Evolutionary conservation across 2,329 filamentous ascomycete species (phyloP).

Genomic region (Trichothecium sympodiale): DNA sequence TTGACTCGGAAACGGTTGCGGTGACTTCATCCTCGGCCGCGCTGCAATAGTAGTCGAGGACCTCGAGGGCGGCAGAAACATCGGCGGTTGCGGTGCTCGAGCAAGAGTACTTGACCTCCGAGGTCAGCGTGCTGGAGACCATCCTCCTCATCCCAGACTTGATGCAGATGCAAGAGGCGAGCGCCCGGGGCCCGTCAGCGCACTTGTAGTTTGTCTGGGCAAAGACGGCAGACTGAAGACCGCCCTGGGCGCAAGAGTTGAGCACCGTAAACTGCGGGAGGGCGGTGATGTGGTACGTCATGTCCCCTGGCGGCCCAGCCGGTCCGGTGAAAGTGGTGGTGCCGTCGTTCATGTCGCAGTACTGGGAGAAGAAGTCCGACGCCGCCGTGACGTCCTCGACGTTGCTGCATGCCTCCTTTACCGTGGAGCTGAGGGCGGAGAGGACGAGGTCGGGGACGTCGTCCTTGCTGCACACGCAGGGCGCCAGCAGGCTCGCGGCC

Average conservation of each 20-base stretch:
- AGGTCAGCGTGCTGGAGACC: slow-evolving; percentile 32
- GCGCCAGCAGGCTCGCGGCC: slow-evolving; percentile 30
- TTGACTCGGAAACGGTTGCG: slow-evolving; percentile 28
- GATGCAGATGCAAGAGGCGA: slow-evolving; percentile 42
- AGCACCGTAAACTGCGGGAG: slow-evolving; percentile 34
- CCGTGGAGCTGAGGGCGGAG: slow-evolving; percentile 28
- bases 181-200: slow-evolving; percentile 31
- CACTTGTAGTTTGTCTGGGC: slow-evolving; percentile 24
- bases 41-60: slow-evolving; percentile 38
- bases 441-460: slow-evolving; percentile 33
- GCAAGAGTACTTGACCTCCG: slow-evolving; percentile 32
- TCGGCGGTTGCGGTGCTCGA: slow-evolving; percentile 29
- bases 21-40: slow-evolving; percentile 32
- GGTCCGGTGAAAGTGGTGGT: slow-evolving; percentile 36
- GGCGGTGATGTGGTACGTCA: slow-evolving; percentile 45
- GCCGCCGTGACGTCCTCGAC: slow-evolving; percentile 35
- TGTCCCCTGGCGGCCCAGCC: slow-evolving; percentile 36
- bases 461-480: slow-evolving; percentile 41
- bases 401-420: slow-evolving; percentile 32
- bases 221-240: slow-evolving; percentile 18
- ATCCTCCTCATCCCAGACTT: slow-evolving; percentile 34
- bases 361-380: slow-evolving; percentile 37
- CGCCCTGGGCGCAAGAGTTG: slow-evolving; percentile 31
- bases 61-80: slow-evolving; percentile 31
- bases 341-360: slow-evolving; percentile 38